Evolutionary conservation across 176 grass and related monocot genomes (phyloP), one percentile per base, ranked within the genome.

Genomic region (Carex scoparia): DNA sequence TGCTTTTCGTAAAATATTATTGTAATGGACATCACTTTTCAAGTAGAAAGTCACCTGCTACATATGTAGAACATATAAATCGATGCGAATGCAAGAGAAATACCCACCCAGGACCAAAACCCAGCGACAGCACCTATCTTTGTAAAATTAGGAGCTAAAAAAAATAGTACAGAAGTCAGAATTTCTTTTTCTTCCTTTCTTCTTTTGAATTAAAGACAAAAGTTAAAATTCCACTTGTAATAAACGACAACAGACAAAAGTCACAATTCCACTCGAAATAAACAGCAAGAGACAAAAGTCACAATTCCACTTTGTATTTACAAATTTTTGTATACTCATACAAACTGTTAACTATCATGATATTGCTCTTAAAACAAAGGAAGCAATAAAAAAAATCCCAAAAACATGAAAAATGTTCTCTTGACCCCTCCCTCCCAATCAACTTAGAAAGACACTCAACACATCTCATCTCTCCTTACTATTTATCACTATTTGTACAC

Each of bases 41-140:
- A 79, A 79, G 32, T 91, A 84, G 54, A 88, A 68, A 69, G 16
- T 66, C 89, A 98, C 95, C 95, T 95, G 93, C 89, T 95, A 86
- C 94, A 88, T 89, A 86, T 95, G 86, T 98, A 91, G 85, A 98
- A 90, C 90, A 94, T 88, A 87, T 92, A 79, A 82, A 92, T 79
- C 19, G 95, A 82, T 33, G 89, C 91, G 78, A 98, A 90, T 80
- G 89, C 90, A 89, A 98, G 85, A 85, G 91, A 94, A 64, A 98
- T 19, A 88, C 86, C 85, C 84, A 81, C 87, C 95, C 91, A 98
- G 31, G 89, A 89, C 93, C 92, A 98, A 85, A 98, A 59, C 85
- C 89, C 93, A 89, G 86, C 85, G 86, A 84, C 30, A 66, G 95
- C 88, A 84, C 89, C 95, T 64, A 95, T 87, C 84, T 89, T 93